Base-by-base conservation (phyloP, 2,329 filamentous ascomycete species). In the Botrytis squamosa region DNA sequence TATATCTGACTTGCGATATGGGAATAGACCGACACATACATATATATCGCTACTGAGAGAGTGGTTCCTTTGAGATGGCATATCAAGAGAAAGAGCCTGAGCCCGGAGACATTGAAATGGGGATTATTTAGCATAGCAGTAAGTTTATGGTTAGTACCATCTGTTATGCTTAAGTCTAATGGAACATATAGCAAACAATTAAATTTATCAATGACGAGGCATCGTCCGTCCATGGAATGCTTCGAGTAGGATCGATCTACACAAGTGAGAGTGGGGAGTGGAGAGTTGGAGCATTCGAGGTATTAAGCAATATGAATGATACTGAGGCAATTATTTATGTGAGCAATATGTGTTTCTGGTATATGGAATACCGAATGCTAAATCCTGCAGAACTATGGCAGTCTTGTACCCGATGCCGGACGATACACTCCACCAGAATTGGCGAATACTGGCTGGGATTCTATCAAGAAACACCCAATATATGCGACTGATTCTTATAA, bases 201-300 rank as follows among this genome's bases (percentile, higher is more conserved):
- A 97, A 96, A 80, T 99, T 99, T 81, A 93, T 99, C 82, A 99
- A 99, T 80, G 91, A 93, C 66, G 96, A 99, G 77, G 96, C 95
- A 4, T 88, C 92, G 3, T 98, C 95, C 0, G 92, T 99, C 70
- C 96, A 99, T 80, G 96, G 95, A 67, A 93, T 90, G 79, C 85
- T 99, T 70, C 91, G 93, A 75, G 92, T 93, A 33, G 92, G 93
- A 0, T 97, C 95, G 0, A 87, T 99, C 76, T 99, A 95, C 83
- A 96, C 93, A 6, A 94, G 94, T 75, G 95, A 98, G 81, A 98
- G 96, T 80, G 96, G 96, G 74, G 96, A 99, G 84, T 99, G 96
- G 96, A 98, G 97, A 81, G 85, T 99, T 2, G 95, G 92, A 33
- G 96, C 96, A 0, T 97, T 99, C 78, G 96, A 99, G 77, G 88